Evolutionary conservation across 2,329 filamentous ascomycete species (phyloP).

Genomic region (Fusarium redolens): DNA sequence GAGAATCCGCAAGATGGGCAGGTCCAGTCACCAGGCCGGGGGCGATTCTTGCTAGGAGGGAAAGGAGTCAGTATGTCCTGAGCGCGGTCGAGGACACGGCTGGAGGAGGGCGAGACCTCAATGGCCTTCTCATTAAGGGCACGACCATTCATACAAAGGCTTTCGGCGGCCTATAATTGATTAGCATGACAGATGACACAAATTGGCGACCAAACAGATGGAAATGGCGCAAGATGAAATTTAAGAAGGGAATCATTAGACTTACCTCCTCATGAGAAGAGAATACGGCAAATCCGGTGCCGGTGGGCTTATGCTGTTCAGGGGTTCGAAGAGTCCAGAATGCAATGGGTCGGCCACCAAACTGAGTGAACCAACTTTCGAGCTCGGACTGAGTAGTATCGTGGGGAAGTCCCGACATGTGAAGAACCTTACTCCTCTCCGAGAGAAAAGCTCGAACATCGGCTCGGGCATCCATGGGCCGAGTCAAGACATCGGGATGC

Average conservation of each 20-base stretch:
- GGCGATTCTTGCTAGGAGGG: constrained; percentile 97
- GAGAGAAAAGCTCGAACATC: constrained; percentile 96
- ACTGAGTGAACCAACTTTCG: constrained; percentile 99
- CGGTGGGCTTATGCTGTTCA: constrained; percentile 99
- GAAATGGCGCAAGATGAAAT: background rate
- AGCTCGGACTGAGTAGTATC: constrained; percentile 98
- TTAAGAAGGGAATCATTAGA: constrained; percentile 30
- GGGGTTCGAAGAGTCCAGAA: constrained; percentile 99
- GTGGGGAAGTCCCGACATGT: constrained; percentile 96
- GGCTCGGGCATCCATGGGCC: constrained; percentile 95
- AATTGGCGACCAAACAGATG: background rate
- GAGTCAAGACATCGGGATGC: constrained; percentile 92
- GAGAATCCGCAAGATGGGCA: constrained; percentile 99
- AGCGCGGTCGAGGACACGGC: constrained; percentile 92
- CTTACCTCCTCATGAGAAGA: constrained; percentile 98
- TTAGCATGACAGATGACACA: constrained; percentile 17
- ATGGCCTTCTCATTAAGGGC: constrained; percentile 99
- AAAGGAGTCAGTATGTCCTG: constrained; percentile 97
- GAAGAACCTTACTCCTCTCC: constrained; percentile 96
- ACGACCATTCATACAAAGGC: constrained; percentile 98
- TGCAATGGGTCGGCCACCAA: constrained; percentile 95
- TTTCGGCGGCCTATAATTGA: constrained; percentile 83
- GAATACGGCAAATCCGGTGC: constrained; percentile 97
- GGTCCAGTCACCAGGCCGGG: constrained; percentile 97
- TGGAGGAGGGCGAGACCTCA: constrained; percentile 97